Evolutionary conservation across 2,329 filamentous ascomycete genomes (phyloP), one percentile per base, ranked within the genome.

Genomic region (Purpureocillium takamizusanense): DNA sequence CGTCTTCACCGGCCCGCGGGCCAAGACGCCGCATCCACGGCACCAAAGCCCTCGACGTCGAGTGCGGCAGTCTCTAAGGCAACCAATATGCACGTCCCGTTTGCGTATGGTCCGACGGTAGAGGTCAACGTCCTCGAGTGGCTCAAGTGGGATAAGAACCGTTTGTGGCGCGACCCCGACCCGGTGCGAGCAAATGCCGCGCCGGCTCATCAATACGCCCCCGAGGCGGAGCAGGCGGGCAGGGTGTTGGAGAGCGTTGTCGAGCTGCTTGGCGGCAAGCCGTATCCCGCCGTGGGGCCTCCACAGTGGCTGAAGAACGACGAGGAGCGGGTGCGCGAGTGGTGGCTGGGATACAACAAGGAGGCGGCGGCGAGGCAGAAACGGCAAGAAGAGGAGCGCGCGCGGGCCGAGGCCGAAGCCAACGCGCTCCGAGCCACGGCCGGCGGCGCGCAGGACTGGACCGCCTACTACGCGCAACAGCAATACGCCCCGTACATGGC

Each of bases 241-340:
- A 60, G 63, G 15, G 55, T 55, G 3, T 43, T 77, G 11, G 69
- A 74, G 45, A 53, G 52, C 1, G 50, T 67, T 1, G 62, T 62
- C 3, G 62, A 60, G 25, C 52, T 57, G 30, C 52, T 76, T 8
- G 61, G 61, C 33, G 61, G 60, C 38, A 66, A 68, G 42, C 62
- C 70, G 7, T 73, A 63, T 42, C 74, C 72, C 12, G 56, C 73
- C 2, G 66, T 51, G 2, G 63, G 70, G 32, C 70, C 75, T 4
- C 73, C 76, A 1, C 63, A 66, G 14, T 75, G 72, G 65, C 63
- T 78, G 45, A 56, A 55, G 9, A 56, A 66, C 16, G 62, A 70
- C 25, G 53, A 64, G 3, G 66, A 67, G 25, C 65, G 65, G 43
- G 59, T 68, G 1, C 64, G 66, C 9, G 66, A 74, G 44, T 79